Percentiles rank a stretch among this genome's conserved stretches.
These are phyloP conservation scores for Uronychia setigera DNA, from an alignment of 73 alveolate genomes.

Conservation along the genomic window DNA sequence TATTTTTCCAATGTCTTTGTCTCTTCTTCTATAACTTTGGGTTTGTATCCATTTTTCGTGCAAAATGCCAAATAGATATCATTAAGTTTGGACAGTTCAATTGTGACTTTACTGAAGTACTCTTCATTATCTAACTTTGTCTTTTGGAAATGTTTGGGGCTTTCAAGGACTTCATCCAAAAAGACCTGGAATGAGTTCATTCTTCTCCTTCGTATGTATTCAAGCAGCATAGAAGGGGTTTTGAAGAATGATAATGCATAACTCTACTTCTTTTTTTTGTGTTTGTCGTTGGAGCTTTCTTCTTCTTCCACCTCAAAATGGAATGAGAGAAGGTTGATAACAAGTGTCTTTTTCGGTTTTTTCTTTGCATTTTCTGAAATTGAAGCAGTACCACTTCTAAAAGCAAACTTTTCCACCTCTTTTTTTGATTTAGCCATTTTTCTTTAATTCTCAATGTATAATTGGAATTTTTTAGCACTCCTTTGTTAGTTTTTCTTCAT, in stretches of 20 bases:
- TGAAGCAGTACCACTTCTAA: neutral
- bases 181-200: slow-evolving; percentile 19
- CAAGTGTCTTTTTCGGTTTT: neutral
- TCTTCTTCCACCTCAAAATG: neutral
- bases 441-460: neutral
- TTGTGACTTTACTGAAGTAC: neutral
- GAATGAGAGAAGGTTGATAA: neutral
- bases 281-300: neutral
- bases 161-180: slow-evolving; percentile 2
- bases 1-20: neutral
- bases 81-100: neutral
- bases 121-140: neutral
- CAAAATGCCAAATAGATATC: slow-evolving; percentile 9
- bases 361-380: neutral
- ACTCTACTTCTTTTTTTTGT: neutral
- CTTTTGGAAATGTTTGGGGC: slow-evolving; percentile 22
- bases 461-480: neutral
- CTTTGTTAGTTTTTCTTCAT: neutral
- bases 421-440: neutral
- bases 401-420: neutral
- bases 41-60: slow-evolving; percentile 19
- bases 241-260: slow-evolving; percentile 27
- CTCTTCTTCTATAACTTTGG: slow-evolving; percentile 19
- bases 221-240: slow-evolving; percentile 19
- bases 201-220: slow-evolving; percentile 10